Conservation (phyloP, 768 basidiomycete genomes). For the Strobilomyces dryophilus region DNA sequence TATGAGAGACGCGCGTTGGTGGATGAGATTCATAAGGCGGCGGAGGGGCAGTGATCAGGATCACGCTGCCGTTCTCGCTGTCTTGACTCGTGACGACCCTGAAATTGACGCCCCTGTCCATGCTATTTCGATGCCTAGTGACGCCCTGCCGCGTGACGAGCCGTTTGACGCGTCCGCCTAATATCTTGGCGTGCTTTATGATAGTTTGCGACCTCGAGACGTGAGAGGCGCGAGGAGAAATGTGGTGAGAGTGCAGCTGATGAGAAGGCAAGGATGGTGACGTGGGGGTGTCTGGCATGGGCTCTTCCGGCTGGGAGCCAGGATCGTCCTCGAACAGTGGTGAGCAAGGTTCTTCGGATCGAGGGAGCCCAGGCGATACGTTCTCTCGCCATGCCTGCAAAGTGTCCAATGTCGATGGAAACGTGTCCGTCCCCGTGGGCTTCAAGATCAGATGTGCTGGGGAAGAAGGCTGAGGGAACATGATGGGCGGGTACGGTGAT, state of each 20-base stretch:
- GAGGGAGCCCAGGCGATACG: conserved; percentile 16
- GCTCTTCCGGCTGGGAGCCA: conserved; percentile 5
- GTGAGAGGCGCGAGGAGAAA: conserved; percentile 1
- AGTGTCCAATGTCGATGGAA: conserved; percentile 28
- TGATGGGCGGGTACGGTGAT: conserved; percentile 12
- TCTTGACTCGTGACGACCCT: conserved; percentile 21
- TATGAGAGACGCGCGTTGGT: conserved; percentile 2
- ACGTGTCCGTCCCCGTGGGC: conserved; percentile 29
- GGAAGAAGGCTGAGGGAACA: conserved; percentile 10
- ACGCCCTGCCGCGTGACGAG: conserved; percentile 16
- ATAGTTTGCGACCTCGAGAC: conserved; percentile 15
- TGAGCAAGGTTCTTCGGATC: conserved; percentile 13
- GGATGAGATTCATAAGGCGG: conserved; percentile 21
- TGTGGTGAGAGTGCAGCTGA: conserved; percentile 2
- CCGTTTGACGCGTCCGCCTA: conserved; percentile 28
- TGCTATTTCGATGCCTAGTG: conserved; percentile 12
- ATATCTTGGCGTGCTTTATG: conserved; percentile 24
- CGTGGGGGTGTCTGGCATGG: conserved; percentile 1
- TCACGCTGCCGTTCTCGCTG: conserved; percentile 30
- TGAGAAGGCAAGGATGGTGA: conserved; percentile 7
- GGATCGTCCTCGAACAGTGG: conserved; percentile 12
- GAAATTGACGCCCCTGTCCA: conserved; percentile 19
- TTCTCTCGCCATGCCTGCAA: conserved; percentile 29
- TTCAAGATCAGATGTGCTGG: conserved; percentile 18
- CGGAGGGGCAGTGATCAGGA: conserved; percentile 29